phyloP scores from a whole-genome alignment of 2,329 filamentous ascomycete species.

The Myriosclerotinia scirpicola region DNA sequence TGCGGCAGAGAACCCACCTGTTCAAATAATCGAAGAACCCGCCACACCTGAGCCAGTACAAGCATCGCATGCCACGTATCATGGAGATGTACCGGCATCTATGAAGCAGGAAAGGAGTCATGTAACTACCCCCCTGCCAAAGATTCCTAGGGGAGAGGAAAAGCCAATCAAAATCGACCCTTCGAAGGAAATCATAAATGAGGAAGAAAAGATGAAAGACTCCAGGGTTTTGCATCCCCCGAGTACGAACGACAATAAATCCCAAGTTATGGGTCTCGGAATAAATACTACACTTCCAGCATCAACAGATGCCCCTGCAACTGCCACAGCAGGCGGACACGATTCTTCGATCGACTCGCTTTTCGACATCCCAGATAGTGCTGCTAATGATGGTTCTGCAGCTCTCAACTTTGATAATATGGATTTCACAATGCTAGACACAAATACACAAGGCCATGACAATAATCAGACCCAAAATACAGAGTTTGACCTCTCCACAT shows the following conservation, averaged over 20 bases:
- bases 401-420: constrained; percentile 36
- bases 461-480: constrained; percentile 33
- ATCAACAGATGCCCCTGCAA: constrained; percentile 24
- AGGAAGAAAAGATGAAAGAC: constrained; percentile 15
- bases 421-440: constrained; percentile 34
- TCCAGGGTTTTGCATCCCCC: constrained; percentile 31
- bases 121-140: constrained; percentile 2
- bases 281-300: constrained; percentile 31
- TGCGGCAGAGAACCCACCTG: constrained; percentile 36
- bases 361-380: constrained; percentile 34
- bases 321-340: constrained; percentile 28
- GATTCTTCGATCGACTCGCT: constrained; percentile 37
- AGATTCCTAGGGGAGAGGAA: constrained; percentile 8
- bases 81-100: constrained; percentile 22
- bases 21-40: constrained; percentile 25
- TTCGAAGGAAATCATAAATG: constrained; percentile 25
- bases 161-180: constrained; percentile 22
- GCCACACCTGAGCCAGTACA: constrained; percentile 33
- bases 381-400: constrained; percentile 27
- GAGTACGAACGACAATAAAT: constrained; percentile 25
- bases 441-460: constrained; percentile 28
- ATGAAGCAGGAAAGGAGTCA: constrained; percentile 30
- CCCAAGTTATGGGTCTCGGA: constrained; percentile 33
- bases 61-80: neutral
- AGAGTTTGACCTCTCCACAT: constrained; percentile 39